Evolutionary conservation across 2,329 filamentous ascomycete species (phyloP).

Genomic region (Ophiosphaerella narmari): DNA sequence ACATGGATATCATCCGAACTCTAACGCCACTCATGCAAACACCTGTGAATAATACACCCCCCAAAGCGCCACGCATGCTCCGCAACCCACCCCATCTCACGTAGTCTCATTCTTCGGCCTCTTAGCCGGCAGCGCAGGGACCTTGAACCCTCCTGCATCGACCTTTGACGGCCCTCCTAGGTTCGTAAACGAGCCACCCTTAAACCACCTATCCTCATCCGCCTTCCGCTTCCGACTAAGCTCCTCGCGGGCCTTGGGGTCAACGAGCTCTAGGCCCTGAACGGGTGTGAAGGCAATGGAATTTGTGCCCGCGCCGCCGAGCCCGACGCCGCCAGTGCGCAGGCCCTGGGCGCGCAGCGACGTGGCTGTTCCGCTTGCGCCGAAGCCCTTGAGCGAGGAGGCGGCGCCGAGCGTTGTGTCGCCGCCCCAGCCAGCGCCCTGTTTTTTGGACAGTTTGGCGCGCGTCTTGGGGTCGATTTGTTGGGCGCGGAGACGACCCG

Average conservation of each 20-base stretch:
- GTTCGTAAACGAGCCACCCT: conserved; percentile 95
- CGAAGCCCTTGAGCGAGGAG: conserved; percentile 80
- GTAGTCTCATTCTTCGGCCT: conserved; percentile 50
- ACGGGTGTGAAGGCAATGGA: conserved; percentile 93
- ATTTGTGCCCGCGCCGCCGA: conserved; percentile 70
- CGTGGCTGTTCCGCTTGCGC: conserved; percentile 66
- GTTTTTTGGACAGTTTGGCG: conserved; percentile 92
- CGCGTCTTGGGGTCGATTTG: conserved; percentile 93
- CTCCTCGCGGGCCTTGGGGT: conserved; percentile 88
- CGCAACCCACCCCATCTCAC: not conserved
- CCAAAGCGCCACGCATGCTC: not conserved
- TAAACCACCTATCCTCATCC: conserved; percentile 96
- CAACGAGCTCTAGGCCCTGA: conserved; percentile 91
- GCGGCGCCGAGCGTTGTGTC: conserved; percentile 55
- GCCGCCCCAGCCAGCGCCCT: conserved; percentile 85
- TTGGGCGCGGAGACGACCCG: conserved; percentile 83
- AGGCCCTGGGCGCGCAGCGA: conserved; percentile 79
- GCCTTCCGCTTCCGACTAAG: conserved; percentile 88
- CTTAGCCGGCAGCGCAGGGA: conserved; percentile 78
- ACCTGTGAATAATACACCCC: not conserved
- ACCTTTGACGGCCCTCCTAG: conserved; percentile 59
- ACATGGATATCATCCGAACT: no score
- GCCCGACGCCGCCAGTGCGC: conserved; percentile 79
- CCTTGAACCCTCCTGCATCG: conserved; percentile 74
- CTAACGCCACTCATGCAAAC: conserved; percentile 1